Base-by-base conservation (phyloP, 345 rosid genomes). In the Hypericum androsaemum region DNA sequence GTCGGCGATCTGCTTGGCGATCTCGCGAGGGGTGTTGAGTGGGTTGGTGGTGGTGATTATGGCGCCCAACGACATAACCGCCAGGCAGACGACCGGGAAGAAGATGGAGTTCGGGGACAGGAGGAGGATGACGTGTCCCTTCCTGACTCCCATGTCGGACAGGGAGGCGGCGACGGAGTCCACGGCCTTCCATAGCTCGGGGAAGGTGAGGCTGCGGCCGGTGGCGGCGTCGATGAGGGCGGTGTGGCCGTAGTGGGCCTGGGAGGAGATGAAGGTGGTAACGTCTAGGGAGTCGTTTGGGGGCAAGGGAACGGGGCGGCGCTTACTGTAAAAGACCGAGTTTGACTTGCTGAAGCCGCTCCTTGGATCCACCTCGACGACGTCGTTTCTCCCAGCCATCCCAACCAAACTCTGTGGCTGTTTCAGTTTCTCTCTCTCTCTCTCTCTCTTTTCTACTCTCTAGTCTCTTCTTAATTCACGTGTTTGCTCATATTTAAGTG, bases 31-130 rank as follows among this genome's bases (percentile, higher is more conserved):
- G 15, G 95, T 89, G 77, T 86, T 86, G 64, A 86, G 97, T 41
- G 94, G 82, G 37, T 86, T 89, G 11, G 84, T 74, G 57, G 95
- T 83, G 65, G 89, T 89, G 72, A 90, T 82, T 28, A 90, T 52
- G 22, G 98, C 96, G 52, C 96, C 98, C 35, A 90, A 76, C 2
- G 94, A 90, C 95, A 90, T 79, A 12, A 87, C 95, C 54, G 98
- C 79, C 72, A 87, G 95, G 53, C 89, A 87, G n/a, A 87, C 84
- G 54, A 87, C 54, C 35, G 98, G 98, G 75, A 90, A 87, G 61
- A 69, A 68, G 52, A 87, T 70, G 47, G 98, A 90, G 64, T 90
- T 90, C 0, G 98, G 95, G 5, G 98, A 82, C 54, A 90, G 92
- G 60, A 87, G 80, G 54, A 87, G 81, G 65, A 90, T 53, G 53